These are phyloP conservation scores for Penicillium freii DNA, from an alignment of 2,329 filamentous ascomycete genomes.

Conservation along the genomic window DNA sequence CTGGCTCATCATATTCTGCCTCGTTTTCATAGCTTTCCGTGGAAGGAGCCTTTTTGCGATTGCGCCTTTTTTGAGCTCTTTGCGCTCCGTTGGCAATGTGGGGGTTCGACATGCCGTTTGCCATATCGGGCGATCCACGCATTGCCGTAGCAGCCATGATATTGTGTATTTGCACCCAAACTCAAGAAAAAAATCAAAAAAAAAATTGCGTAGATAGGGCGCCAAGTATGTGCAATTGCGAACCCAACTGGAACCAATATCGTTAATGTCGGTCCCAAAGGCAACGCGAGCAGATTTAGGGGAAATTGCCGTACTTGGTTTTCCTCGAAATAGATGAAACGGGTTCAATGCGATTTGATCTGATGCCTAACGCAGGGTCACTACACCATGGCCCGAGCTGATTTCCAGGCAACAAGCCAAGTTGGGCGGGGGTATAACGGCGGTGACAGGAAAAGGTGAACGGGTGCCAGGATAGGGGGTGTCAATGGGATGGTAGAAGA, in stretches of 20 bases:
- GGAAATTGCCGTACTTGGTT: neutral
- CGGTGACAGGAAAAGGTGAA: neutral
- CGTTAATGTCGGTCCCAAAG: constrained; percentile 12
- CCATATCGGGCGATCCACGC: constrained; percentile 19
- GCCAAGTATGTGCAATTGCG: constrained; percentile 4
- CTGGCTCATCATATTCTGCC: neutral
- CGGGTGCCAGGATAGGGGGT: neutral
- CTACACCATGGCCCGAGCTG: constrained; percentile 14
- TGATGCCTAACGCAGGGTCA: constrained; percentile 21
- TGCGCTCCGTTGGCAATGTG: constrained; percentile 11
- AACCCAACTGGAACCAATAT: constrained; percentile 11
- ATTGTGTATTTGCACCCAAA: neutral
- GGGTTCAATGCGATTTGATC: constrained; percentile 7
- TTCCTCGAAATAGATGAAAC: neutral
- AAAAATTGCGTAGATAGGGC: neutral
- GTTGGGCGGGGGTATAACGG: constrained; percentile 4
- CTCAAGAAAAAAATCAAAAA: neutral
- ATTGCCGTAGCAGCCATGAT: constrained; percentile 19
- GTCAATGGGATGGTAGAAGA: constrained; percentile 4
- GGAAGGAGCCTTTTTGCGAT: constrained; percentile 6
- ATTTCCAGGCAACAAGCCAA: constrained; percentile 3
- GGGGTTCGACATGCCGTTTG: constrained; percentile 15
- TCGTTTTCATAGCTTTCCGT: constrained; percentile 5
- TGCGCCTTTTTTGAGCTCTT: constrained; percentile 10
- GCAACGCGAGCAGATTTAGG: constrained; percentile 1